These are phyloP conservation scores for Bocquillonia castaneifolia DNA, from an alignment of 441 rosid genomes.

Conservation along the genomic window DNA sequence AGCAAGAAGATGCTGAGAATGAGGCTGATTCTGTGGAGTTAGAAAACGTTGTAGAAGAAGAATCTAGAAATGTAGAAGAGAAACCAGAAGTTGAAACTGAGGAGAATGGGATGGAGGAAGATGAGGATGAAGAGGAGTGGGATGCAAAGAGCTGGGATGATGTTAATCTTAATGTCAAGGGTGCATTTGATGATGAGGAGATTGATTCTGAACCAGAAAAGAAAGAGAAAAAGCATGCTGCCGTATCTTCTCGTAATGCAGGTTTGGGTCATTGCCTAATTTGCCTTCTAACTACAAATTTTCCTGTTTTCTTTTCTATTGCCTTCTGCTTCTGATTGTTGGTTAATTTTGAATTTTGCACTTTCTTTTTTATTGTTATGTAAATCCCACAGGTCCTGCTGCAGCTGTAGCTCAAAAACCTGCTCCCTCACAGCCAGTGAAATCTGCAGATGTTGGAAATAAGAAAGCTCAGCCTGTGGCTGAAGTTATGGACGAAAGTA, in stretches of 20 bases:
- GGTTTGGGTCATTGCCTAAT: constrained; percentile 34
- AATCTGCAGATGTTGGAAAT: constrained; percentile 29
- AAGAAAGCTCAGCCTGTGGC: constrained; percentile 34
- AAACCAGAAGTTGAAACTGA: constrained; percentile 40
- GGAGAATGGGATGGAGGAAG: constrained; percentile 58
- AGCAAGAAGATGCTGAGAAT: constrained; percentile 30
- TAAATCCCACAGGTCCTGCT: constrained; percentile 29
- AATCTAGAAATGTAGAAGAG: constrained; percentile 39
- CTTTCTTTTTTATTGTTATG: constrained; percentile 11
- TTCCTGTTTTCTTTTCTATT: background rate
- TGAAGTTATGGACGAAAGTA: constrained; percentile 33
- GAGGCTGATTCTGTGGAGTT: constrained; percentile 42
- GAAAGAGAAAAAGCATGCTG: constrained; percentile 45
- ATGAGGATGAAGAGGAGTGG: constrained; percentile 91
- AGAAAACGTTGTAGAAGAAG: constrained; percentile 47
- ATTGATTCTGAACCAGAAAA: constrained; percentile 61
- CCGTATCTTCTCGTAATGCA: constrained; percentile 32
- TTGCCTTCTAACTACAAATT: constrained; percentile 1
- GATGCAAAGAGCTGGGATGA: constrained; percentile 98
- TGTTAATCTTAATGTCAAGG: constrained; percentile 65
- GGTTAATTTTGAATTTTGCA: background rate
- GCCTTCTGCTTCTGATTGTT: constrained; percentile 4
- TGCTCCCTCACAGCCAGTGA: constrained; percentile 25
- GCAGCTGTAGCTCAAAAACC: constrained; percentile 32
- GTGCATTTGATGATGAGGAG: constrained; percentile 90